phyloP scores from a whole-genome alignment of 192 early-diverging fungal species.

The Backusella westeae region DNA sequence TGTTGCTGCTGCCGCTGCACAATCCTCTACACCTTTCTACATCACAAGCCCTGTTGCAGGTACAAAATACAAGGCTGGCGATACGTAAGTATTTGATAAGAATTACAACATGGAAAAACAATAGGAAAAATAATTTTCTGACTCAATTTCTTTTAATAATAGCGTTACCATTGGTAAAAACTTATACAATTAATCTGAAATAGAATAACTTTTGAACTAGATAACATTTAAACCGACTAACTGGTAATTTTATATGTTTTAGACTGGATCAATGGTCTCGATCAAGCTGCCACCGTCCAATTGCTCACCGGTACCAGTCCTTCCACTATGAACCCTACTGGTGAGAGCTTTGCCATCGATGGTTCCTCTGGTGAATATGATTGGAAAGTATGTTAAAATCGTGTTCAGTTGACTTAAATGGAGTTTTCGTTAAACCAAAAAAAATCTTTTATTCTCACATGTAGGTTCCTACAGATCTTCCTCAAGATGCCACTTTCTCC shows the following conservation, averaged over 20 bases:
- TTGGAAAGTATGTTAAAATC: slow-evolving; percentile 2
- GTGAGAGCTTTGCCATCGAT: slow-evolving; percentile 8
- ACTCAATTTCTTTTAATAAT: background rate
- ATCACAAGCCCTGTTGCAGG: slow-evolving; percentile 28
- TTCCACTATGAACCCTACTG: slow-evolving; percentile 4
- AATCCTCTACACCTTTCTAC: slow-evolving; percentile 23
- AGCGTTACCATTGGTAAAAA: slow-evolving; percentile 10
- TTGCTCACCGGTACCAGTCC: slow-evolving; percentile 2
- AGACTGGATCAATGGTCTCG: slow-evolving; percentile 18
- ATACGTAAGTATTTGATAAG: slow-evolving; percentile 3
- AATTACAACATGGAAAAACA: background rate
- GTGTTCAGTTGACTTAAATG: background rate
- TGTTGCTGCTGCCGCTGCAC: slow-evolving; percentile 12
- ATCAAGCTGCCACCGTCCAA: background rate
- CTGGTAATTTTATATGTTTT: background rate
- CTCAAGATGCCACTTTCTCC: slow-evolving; percentile 10
- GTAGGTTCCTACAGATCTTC: slow-evolving; percentile 19
- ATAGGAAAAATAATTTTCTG: background rate
- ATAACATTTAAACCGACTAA: background rate
- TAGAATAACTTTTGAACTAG: background rate
- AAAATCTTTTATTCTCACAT: background rate
- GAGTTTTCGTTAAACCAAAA: background rate
- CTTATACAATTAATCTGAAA: background rate
- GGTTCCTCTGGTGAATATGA: background rate
- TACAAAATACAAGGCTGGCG: slow-evolving; percentile 20